phyloP scores from a whole-genome alignment of 192 early-diverging fungal genomes.

The Spizellomyces punctatus region DNA sequence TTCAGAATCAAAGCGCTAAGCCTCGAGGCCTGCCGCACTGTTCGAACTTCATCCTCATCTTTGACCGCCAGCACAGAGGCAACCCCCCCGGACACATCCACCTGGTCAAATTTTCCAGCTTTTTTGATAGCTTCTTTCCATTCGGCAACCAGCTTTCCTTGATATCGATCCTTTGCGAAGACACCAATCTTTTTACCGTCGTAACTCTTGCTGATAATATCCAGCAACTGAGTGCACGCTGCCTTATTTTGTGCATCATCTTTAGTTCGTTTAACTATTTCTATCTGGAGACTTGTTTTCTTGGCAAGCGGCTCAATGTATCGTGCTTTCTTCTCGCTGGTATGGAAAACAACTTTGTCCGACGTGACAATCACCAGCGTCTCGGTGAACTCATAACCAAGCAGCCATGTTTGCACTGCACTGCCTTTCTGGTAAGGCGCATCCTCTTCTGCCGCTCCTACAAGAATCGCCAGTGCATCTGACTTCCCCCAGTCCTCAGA shows the following conservation, averaged over 20 bases:
- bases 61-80: slow-evolving; percentile 79
- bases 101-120: slow-evolving; percentile 56
- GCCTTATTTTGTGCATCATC: slow-evolving; percentile 73
- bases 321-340: slow-evolving; percentile 73
- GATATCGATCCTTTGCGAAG: slow-evolving; percentile 73
- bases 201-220: slow-evolving; percentile 40
- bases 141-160: slow-evolving; percentile 76
- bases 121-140: slow-evolving; percentile 72
- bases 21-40: slow-evolving; percentile 71
- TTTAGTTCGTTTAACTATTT: slow-evolving; percentile 77
- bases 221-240: slow-evolving; percentile 59
- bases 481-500: slow-evolving; percentile 41
- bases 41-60: slow-evolving; percentile 85
- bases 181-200: slow-evolving; percentile 69
- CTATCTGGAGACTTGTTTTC: slow-evolving; percentile 59
- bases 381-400: slow-evolving; percentile 90
- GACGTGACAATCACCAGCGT: slow-evolving; percentile 77
- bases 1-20: slow-evolving; percentile 77
- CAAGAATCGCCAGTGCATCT: slow-evolving; percentile 63
- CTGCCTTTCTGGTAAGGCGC: slow-evolving; percentile 74
- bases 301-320: slow-evolving; percentile 44
- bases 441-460: slow-evolving; percentile 70
- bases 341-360: slow-evolving; percentile 76
- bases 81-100: slow-evolving; percentile 75
- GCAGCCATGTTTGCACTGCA: slow-evolving; percentile 80